A percentile compares a stretch with the other conserved stretches of the same genome.
phyloP scores from a whole-genome alignment of 2,329 filamentous ascomycete species.

The Neonectria sp. region DNA sequence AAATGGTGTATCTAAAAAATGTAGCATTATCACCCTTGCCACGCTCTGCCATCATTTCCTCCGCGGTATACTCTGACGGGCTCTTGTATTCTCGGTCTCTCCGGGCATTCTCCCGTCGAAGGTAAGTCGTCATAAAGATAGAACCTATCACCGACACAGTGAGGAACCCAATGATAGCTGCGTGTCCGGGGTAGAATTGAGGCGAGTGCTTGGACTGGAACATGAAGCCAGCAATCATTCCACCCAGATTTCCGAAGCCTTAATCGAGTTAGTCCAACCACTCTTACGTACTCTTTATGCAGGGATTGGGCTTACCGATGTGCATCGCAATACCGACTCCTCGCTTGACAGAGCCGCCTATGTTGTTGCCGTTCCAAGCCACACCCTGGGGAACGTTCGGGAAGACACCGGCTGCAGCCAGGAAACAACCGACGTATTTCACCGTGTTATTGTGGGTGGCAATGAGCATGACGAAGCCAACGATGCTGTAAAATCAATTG shows the following conservation, averaged over 20 bases:
- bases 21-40: conserved; percentile 71
- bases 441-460: conserved; percentile 5
- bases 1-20: conserved; percentile 66
- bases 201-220: conserved; percentile 58
- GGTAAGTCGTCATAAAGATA: conserved; percentile 71
- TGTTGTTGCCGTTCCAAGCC: conserved; percentile 33
- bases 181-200: neutral
- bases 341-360: conserved; percentile 29
- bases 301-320: conserved; percentile 50
- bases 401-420: conserved; percentile 23
- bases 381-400: conserved; percentile 24
- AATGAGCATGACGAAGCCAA: conserved; percentile 8
- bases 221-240: conserved; percentile 45
- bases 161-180: no score
- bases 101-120: conserved; percentile 69
- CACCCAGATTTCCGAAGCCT: no score
- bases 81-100: conserved; percentile 65
- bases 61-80: conserved; percentile 63
- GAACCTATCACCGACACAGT: neutral
- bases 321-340: conserved; percentile 32
- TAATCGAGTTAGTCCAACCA: no score
- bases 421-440: conserved; percentile 24
- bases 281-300: neutral
- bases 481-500: neutral
- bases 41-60: conserved; percentile 61